Evolutionary conservation across 169 alveolate species (phyloP).

Genomic region (Fabrea salina): DNA sequence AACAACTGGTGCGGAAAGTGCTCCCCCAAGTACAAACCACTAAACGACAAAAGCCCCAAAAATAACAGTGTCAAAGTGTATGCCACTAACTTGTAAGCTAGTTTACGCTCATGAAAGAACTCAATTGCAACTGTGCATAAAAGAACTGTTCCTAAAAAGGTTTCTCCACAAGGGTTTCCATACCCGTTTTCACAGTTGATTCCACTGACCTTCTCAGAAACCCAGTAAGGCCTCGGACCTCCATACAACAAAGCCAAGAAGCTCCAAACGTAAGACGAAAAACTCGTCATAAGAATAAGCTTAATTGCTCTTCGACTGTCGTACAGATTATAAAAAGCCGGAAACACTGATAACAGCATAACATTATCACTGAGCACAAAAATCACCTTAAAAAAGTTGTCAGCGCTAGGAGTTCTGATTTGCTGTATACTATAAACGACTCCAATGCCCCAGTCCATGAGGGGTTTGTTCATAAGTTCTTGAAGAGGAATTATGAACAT

Average conservation of each 20-base stretch:
- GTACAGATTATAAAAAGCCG: slow-evolving; percentile 14
- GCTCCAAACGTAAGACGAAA: not conserved
- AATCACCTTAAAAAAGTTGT: not conserved
- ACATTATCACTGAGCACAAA: not conserved
- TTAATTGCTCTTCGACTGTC: slow-evolving; percentile 22
- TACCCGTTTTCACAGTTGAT: not conserved
- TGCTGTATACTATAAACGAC: not conserved
- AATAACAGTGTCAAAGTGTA: not conserved
- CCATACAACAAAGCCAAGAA: not conserved
- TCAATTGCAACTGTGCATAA: not conserved
- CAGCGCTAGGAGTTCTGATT: not conserved
- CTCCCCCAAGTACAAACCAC: slow-evolving; percentile 9
- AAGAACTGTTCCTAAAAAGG: not conserved
- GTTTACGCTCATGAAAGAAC: not conserved
- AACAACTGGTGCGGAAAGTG: slow-evolving; percentile 23
- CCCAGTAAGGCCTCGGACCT: slow-evolving; percentile 25
- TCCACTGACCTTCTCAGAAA: not conserved
- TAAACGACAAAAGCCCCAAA: not conserved
- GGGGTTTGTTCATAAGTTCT: not conserved
- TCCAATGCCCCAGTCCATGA: not conserved
- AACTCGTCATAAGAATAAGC: not conserved
- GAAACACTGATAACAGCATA: not conserved
- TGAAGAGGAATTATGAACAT: slow-evolving; percentile 19
- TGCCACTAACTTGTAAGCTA: not conserved
- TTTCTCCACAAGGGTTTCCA: slow-evolving; percentile 2